Conservation (phyloP, 441 rosid genomes). For the Dalechampia spathulata region DNA sequence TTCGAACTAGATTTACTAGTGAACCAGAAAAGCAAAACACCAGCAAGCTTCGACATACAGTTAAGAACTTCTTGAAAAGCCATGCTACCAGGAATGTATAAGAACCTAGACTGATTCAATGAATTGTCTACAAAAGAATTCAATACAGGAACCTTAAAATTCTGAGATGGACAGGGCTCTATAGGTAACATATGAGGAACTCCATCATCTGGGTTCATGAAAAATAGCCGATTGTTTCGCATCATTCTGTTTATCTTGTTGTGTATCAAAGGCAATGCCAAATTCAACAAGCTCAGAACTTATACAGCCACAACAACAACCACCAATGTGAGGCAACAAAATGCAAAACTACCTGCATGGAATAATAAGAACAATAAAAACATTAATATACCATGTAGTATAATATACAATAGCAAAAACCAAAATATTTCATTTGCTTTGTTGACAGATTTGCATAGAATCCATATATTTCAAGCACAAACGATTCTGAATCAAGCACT, state of each 20-base stretch:
- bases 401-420: no score
- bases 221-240: conserved; percentile 37
- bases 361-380: neutral
- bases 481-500: no score
- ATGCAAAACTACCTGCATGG: conserved; percentile 4
- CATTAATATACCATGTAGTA: neutral
- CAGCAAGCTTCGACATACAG: conserved; percentile 56
- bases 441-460: no score
- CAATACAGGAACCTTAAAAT: conserved; percentile 31
- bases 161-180: conserved; percentile 33
- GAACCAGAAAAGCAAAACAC: conserved; percentile 50
- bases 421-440: neutral
- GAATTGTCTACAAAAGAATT: conserved; percentile 18
- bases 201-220: conserved; percentile 44
- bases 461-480: no score
- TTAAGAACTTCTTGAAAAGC: conserved; percentile 53
- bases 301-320: neutral
- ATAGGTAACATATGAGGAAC: conserved; percentile 36
- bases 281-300: conserved; percentile 6
- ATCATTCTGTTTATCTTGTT: conserved; percentile 8
- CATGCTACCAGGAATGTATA: conserved; percentile 38
- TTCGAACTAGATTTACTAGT: conserved; percentile 38
- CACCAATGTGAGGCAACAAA: neutral
- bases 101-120: conserved; percentile 20
- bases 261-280: neutral